These are phyloP conservation scores for Calycina herbarum DNA, from an alignment of 2,329 filamentous ascomycete species.

Conservation along the genomic window DNA sequence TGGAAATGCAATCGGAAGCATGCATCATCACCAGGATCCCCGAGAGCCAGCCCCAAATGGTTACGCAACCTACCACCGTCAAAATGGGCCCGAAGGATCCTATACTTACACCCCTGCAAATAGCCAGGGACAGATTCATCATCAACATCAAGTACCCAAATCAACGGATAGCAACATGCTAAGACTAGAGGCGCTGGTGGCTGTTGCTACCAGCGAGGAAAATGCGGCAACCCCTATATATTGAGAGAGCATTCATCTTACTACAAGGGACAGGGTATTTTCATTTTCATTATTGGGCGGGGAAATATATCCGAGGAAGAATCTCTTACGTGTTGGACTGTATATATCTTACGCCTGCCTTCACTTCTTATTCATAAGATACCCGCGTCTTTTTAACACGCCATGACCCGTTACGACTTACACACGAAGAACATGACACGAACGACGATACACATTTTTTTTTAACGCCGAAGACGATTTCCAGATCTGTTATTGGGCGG, in stretches of 20 bases:
- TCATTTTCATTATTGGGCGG: background rate
- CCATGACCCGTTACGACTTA: constrained; percentile 25
- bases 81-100: constrained; percentile 20
- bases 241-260: constrained; percentile 16
- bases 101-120: constrained; percentile 33
- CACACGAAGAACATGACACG: constrained; percentile 18
- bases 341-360: constrained; percentile 28
- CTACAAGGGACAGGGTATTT: background rate
- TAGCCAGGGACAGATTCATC: constrained; percentile 38
- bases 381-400: constrained; percentile 31
- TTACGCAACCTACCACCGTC: constrained; percentile 34
- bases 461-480: background rate
- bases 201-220: constrained; percentile 61
- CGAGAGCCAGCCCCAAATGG: constrained; percentile 24
- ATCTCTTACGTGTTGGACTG: constrained; percentile 22
- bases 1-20: constrained; percentile 24
- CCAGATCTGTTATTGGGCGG: background rate
- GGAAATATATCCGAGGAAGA: background rate
- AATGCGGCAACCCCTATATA: constrained; percentile 39
- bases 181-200: constrained; percentile 62
- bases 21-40: constrained; percentile 25
- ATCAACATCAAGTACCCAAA: constrained; percentile 36
- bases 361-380: constrained; percentile 29
- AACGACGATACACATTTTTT: constrained; percentile 3
- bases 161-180: constrained; percentile 49